phyloP scores from a whole-genome alignment of 371 early-diverging fungal species.

The Saksenaea oblongispora region DNA sequence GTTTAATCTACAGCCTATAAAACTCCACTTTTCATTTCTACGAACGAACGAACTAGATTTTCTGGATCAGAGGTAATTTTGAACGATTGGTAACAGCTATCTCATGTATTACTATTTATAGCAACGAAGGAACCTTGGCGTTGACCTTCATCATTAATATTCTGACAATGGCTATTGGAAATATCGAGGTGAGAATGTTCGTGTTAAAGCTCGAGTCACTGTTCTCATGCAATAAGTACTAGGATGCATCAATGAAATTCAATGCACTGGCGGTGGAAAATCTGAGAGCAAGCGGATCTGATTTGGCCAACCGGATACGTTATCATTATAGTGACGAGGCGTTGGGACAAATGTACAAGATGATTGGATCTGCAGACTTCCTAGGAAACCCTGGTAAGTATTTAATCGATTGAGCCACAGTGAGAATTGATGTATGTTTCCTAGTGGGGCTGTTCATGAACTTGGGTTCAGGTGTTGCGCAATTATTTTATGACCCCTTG shows the following conservation, averaged over 20 bases:
- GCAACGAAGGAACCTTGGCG: conserved; percentile 34
- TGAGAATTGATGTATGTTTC: not conserved
- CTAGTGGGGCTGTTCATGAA: conserved; percentile 74
- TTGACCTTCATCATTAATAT: conserved; percentile 77
- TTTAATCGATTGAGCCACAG: not conserved
- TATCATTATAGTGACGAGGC: conserved; percentile 90
- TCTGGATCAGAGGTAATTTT: conserved; percentile 52
- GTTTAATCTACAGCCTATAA: conserved; percentile 93
- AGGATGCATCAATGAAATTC: conserved; percentile 88
- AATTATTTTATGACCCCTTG: conserved; percentile 90
- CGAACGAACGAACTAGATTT: conserved; percentile 75
- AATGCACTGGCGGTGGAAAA: conserved; percentile 93
- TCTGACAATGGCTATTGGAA: conserved; percentile 96
- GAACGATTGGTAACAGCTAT: too few relatives aligned
- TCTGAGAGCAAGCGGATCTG: conserved; percentile 75
- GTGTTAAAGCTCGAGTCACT: not conserved
- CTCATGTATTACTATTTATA: not conserved
- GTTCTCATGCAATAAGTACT: not conserved
- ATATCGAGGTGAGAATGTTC: conserved; percentile 72
- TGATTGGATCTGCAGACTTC: conserved; percentile 96
- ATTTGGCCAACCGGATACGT: conserved; percentile 77
- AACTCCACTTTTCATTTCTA: conserved; percentile 90
- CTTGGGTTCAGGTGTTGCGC: conserved; percentile 83
- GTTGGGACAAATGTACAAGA: conserved; percentile 88
- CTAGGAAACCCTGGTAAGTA: conserved; percentile 87